Evolutionary conservation across 169 alveolate species (phyloP), one percentile per base, ranked within the genome.

Genomic region (Neospora caninum): DNA sequence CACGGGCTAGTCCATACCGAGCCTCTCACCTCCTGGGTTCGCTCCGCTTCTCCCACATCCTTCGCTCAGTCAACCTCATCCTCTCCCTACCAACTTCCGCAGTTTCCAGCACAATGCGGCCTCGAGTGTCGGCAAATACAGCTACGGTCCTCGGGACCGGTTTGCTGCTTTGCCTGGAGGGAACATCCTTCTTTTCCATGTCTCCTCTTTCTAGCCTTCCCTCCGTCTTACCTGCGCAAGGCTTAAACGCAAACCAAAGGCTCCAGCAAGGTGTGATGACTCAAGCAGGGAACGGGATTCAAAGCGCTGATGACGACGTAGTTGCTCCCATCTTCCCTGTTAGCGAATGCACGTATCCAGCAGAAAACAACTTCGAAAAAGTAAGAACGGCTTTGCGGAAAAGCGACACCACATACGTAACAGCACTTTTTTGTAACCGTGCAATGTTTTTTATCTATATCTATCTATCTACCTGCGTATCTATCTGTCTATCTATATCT

Each of bases 321-420:
- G 31, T 29, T 4, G 73, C 84, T 18, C 84, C 84, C 27, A 31
- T 73, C 45, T 73, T 42, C 89, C 34, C 54, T 22, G 89, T 39
- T 6, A 49, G 64, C 36, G 58, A 36, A 2, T 82, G 89, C 64
- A 82, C 89, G 6, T 82, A 82, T 31, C 89, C 89, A 25, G 53
- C 69, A 18, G 89, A 82, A 31, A 42, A 39, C 53, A 39, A 39
- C n/a, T 82, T 82, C 41, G 89, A 82, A 41, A 82, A 82, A 25
- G 89, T 82, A 42, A 41, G 89, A 49, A 49, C 13, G 58, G 13
- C 58, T 13, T 13, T 49, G 58, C 58, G 88, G 31, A 80, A 45
- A 34, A 31, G 58, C 58, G 58, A 49, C 13, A 49, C 13, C 58
- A 13, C 13, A 49, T 49, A 13, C 58, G 58, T 13, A 7, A 7